Percentiles rank a stretch among this genome's conserved stretches.
Evolutionary conservation across 306 rosid species (phyloP).

Genomic region (Citrullus colocynthis): DNA sequence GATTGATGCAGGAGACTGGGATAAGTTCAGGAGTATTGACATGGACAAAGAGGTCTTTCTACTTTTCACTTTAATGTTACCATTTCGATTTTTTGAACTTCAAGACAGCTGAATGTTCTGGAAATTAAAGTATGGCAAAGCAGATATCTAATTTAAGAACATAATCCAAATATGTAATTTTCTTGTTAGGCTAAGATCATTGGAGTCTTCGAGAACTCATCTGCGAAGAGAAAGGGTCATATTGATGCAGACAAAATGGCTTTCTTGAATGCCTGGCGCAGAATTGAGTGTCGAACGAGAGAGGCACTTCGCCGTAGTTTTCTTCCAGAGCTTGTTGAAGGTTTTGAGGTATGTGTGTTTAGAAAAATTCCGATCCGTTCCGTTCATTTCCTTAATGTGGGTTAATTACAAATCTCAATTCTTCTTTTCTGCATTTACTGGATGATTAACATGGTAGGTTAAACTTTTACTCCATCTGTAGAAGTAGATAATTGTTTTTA

Average conservation of each 20-base stretch:
- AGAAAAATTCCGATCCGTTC: not conserved
- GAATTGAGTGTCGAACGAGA: conserved; percentile 69
- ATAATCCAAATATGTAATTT: not conserved
- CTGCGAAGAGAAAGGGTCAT: conserved; percentile 37
- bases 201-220: conserved; percentile 28
- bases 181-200: conserved; percentile 55
- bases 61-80: conserved; percentile 2
- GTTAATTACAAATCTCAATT: not conserved
- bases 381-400: not conserved
- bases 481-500: not conserved
- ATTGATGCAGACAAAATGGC: conserved; percentile 50
- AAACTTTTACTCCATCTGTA: not conserved
- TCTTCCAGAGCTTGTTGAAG: conserved; percentile 52
- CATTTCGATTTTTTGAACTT: not conserved
- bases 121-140: not conserved
- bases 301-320: conserved; percentile 84
- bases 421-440: not conserved
- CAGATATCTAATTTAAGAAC: not conserved
- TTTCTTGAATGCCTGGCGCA: conserved; percentile 43
- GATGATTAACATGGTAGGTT: not conserved
- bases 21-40: conserved; percentile 86
- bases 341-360: conserved; percentile 58
- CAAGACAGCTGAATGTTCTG: not conserved
- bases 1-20: conserved; percentile 81
- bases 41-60: conserved; percentile 82